These are phyloP conservation scores for Aeminium ludgeri DNA, from an alignment of 495 filamentous ascomycete species.

Conservation along the genomic window DNA sequence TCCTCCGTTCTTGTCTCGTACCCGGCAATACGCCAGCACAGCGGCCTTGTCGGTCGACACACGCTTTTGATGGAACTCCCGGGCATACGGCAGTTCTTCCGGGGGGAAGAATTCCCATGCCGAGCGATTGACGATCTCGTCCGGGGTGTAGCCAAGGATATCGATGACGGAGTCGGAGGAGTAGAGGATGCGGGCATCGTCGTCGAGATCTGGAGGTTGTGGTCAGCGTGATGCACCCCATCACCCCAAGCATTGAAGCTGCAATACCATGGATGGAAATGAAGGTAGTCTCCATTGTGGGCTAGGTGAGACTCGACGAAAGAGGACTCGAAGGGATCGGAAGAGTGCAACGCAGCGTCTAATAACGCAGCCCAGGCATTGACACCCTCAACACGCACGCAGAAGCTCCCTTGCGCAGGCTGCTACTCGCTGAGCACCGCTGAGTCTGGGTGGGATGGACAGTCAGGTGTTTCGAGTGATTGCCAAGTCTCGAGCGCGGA, in stretches of 20 bases:
- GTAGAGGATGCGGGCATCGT: constrained; percentile 67
- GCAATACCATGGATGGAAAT: constrained; percentile 73
- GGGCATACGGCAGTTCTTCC: constrained; percentile 61
- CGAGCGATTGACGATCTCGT: constrained; percentile 59
- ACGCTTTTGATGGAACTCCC: constrained; percentile 52
- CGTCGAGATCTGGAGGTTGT: constrained; percentile 41
- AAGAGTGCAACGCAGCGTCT: neutral
- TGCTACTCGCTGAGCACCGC: too few relatives aligned
- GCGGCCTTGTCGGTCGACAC: constrained; percentile 72
- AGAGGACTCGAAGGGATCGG: too few relatives aligned
- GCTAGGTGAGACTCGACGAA: constrained; percentile 1
- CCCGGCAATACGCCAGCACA: constrained; percentile 60
- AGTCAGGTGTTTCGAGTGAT: too few relatives aligned
- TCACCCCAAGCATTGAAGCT: too few relatives aligned
- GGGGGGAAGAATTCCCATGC: constrained; percentile 80
- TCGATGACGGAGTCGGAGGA: constrained; percentile 69
- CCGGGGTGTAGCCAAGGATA: constrained; percentile 63
- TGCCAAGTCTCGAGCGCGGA: too few relatives aligned
- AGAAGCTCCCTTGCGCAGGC: too few relatives aligned
- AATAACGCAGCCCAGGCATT: constrained; percentile 1
- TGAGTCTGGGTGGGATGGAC: too few relatives aligned
- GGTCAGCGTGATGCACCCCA: neutral
- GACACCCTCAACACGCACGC: too few relatives aligned
- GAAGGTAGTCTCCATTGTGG: constrained; percentile 71
- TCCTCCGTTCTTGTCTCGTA: constrained; percentile 48